Evolutionary conservation across 2,329 filamentous ascomycete species (phyloP).

Genomic region (Ascochyta clinopodiicola): DNA sequence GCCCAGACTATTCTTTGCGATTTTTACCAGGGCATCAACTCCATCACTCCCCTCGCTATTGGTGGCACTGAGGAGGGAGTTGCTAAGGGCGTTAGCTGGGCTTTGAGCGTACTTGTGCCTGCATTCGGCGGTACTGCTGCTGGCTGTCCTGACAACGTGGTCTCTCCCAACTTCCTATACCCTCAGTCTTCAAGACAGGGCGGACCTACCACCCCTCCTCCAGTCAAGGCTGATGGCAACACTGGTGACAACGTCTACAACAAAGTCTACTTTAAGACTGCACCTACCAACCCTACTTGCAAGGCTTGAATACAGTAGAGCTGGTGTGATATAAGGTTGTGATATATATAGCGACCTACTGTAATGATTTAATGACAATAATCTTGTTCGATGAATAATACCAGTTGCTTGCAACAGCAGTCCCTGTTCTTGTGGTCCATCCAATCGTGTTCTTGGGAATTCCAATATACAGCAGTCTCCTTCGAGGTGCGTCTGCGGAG

Average conservation of each 20-base stretch:
- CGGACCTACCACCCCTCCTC: slow-evolving; percentile 38
- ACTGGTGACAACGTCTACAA: slow-evolving; percentile 47
- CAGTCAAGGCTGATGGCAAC: slow-evolving; percentile 27
- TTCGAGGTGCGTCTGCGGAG: no score
- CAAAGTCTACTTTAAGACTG: slow-evolving; percentile 46
- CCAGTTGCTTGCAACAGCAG: no score
- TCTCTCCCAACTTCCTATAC: slow-evolving; percentile 41
- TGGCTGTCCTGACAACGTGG: slow-evolving; percentile 38
- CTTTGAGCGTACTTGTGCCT: slow-evolving; percentile 39
- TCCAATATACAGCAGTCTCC: no score
- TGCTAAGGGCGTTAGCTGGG: slow-evolving; percentile 34
- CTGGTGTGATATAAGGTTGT: not conserved
- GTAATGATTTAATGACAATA: not conserved
- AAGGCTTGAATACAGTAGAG: not conserved
- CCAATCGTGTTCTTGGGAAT: no score
- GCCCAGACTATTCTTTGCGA: slow-evolving; percentile 43
- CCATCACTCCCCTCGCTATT: slow-evolving; percentile 43
- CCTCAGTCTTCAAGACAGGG: slow-evolving; percentile 35
- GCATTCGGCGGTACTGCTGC: slow-evolving; percentile 38
- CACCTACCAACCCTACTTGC: slow-evolving; percentile 31
- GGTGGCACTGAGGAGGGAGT: slow-evolving; percentile 31
- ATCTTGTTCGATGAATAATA: not conserved
- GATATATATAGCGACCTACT: not conserved
- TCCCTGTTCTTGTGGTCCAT: no score
- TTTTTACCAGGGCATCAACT: slow-evolving; percentile 46